Evolutionary conservation across 805 yeast genomes (phyloP), one percentile per base, ranked within the genome.

Genomic region (Hemisphaericaspora nanyangensis): DNA sequence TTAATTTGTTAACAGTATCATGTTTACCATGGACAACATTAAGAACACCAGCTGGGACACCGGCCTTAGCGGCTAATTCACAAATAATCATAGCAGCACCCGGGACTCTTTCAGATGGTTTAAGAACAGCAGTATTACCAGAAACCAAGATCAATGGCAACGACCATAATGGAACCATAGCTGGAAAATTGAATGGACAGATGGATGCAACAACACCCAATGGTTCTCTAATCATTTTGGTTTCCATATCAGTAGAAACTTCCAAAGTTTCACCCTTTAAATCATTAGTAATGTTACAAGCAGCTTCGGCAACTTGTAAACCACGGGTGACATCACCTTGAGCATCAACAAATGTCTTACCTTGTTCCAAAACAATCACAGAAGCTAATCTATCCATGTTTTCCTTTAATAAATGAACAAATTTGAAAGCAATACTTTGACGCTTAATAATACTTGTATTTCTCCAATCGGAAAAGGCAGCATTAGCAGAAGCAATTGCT

Each of bases 181-280:
- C 90, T 18, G 91, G 91, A 77, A 83, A 83, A 65, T 83, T 83
- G 69, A 83, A 83, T 16, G 91, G 91, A 47, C 84, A 78, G 52
- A 83, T 84, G 17, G 89, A 83, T 12, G 82, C 88, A 43, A 83
- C 76, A 6, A 83, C 85, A 24, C 91, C 91, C 44, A 82, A 65
- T 31, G 87, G 87, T 58, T 78, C 83, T 50, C 89, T 75, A 36
- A 68, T 83, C 85, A 80, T 80, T 51, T 80, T 72, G 22, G 90
- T 83, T 56, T 82, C 88, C 89, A 82, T 82, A 51, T 81, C 85
- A 13, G 72, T 66, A 24, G 87, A 75, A 13, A 82, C 89, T 53
- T 81, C 88, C 41, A 83, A 69, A 18, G 76, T 68, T 32, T 69
- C 68, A 16, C 87, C 89, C 55, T 76, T 74, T 47, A 81, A 63